Conservation (phyloP, 768 basidiomycete species). For the Boletellus emodensis region DNA sequence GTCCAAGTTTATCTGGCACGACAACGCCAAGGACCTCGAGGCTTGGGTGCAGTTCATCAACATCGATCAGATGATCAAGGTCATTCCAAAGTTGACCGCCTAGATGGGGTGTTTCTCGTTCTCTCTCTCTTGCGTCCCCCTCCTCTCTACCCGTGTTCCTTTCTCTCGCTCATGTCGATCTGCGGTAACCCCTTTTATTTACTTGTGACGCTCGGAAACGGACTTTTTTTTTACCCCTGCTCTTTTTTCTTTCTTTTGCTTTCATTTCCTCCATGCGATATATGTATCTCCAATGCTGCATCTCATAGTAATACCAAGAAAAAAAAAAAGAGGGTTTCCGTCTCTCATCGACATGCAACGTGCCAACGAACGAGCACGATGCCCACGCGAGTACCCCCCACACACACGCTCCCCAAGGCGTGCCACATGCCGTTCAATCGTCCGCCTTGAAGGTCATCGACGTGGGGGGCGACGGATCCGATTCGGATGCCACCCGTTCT, state of each 20-base stretch:
- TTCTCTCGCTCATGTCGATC: too few relatives aligned
- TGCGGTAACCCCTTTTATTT: too few relatives aligned
- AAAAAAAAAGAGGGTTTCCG: too few relatives aligned
- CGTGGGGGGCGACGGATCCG: not conserved
- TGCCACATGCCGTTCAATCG: too few relatives aligned
- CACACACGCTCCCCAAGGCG: too few relatives aligned
- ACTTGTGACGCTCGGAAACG: not conserved
- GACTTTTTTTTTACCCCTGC: not conserved
- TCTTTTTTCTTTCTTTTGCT: too few relatives aligned
- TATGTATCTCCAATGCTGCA: not conserved
- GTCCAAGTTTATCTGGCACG: conserved; percentile 69
- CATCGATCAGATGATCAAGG: conserved; percentile 77
- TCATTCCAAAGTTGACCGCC: conserved; percentile 72
- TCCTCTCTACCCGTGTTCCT: too few relatives aligned
- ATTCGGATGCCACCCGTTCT: not conserved
- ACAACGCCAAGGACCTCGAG: conserved; percentile 61
- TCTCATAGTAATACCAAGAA: not conserved
- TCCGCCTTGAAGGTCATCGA: too few relatives aligned
- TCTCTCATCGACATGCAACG: too few relatives aligned
- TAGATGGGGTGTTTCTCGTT: not conserved
- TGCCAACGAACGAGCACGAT: too few relatives aligned
- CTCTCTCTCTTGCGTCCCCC: not conserved
- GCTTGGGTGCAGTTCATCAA: conserved; percentile 83
- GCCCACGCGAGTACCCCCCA: too few relatives aligned
- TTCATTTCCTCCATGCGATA: not conserved